Evolutionary conservation across 1,284 basidiomycete species (phyloP), one percentile per base, ranked within the genome.

Genomic region (Fomitopsis palustris): DNA sequence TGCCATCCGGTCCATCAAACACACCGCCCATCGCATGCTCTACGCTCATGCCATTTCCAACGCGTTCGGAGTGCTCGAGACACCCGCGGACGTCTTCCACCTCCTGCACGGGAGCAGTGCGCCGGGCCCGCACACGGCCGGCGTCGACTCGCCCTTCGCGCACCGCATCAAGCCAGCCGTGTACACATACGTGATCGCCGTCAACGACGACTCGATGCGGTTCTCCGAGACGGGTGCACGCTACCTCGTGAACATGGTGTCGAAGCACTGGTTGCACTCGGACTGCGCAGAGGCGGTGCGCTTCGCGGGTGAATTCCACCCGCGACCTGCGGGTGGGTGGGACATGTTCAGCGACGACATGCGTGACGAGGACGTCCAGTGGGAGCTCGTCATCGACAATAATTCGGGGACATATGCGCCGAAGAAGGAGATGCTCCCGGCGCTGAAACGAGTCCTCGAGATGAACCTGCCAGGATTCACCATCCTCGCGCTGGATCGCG

Each of bases 161-260:
- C 76, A 83, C 59, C 81, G 87, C 62, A 79, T 91, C 72, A 90
- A 90, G 70, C 88, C 88, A 45, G 86, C 87, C 0, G 84, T 90
- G 29, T 91, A 91, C 73, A 90, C 89, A 25, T 91, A 92, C 72
- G 79, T 91, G 68, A 85, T 91, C 68, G 80, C 84, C 14, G 74
- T 78, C 10, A 82, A 86, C 53, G 88, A 91, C 73, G 82, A 88
- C 64, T 83, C 86, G 1, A 80, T 90, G 64, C 82, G 89, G 7
- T 91, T 91, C 73, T 89, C 87, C 43, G 89, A 91, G 70, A 91
- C 89, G 2, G 88, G 88, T 10, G 88, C 89, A 1, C 83, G 87
- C n/a, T 91, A 90, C 75, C 90, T 91, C 71, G 87, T 90, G 60
- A 87, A 90, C 72, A 90, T 90, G 67, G 88, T 84, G 23, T 88